phyloP scores from a whole-genome alignment of 2,329 filamentous ascomycete genomes.

The Pseudocercospora fuligena region DNA sequence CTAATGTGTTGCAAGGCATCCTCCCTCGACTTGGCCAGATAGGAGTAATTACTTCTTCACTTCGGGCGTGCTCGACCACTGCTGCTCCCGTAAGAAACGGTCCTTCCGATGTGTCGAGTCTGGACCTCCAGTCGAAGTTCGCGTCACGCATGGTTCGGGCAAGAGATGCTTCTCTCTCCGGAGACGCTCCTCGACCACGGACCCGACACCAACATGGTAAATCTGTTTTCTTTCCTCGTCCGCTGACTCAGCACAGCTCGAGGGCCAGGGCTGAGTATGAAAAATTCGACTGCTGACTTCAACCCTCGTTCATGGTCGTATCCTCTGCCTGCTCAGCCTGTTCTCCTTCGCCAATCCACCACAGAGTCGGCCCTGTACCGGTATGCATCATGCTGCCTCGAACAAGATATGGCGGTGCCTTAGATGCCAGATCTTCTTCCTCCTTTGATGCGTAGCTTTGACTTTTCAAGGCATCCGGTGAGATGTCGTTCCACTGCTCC shows the following conservation, averaged over 20 bases:
- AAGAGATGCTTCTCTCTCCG: too few relatives aligned
- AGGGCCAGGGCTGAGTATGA: not conserved
- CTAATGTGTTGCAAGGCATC: too few relatives aligned
- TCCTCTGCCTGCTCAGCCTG: slow-evolving; percentile 18
- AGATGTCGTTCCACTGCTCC: slow-evolving; percentile 91
- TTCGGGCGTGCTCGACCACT: too few relatives aligned
- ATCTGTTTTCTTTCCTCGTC: too few relatives aligned
- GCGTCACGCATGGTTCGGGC: too few relatives aligned
- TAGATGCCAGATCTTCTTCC: slow-evolving; percentile 63
- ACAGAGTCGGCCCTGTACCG: slow-evolving; percentile 54
- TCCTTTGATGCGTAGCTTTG: slow-evolving; percentile 52
- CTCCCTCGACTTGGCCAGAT: too few relatives aligned
- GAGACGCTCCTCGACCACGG: too few relatives aligned
- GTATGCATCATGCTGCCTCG: slow-evolving; percentile 54
- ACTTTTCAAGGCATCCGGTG: slow-evolving; percentile 70
- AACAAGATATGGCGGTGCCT: slow-evolving; percentile 73
- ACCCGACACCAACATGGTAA: too few relatives aligned
- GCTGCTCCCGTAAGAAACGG: too few relatives aligned
- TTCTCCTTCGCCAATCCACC: slow-evolving; percentile 48
- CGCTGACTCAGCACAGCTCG: not conserved
- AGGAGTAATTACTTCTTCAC: too few relatives aligned
- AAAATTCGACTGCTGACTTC: not conserved
- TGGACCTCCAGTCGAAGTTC: too few relatives aligned
- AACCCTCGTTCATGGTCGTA: slow-evolving; percentile 6
- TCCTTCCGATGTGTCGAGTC: too few relatives aligned